Evolutionary conservation across 148 eudicot species (phyloP), one percentile per base, ranked within the genome.

Genomic region (Nyssa sinensis): DNA sequence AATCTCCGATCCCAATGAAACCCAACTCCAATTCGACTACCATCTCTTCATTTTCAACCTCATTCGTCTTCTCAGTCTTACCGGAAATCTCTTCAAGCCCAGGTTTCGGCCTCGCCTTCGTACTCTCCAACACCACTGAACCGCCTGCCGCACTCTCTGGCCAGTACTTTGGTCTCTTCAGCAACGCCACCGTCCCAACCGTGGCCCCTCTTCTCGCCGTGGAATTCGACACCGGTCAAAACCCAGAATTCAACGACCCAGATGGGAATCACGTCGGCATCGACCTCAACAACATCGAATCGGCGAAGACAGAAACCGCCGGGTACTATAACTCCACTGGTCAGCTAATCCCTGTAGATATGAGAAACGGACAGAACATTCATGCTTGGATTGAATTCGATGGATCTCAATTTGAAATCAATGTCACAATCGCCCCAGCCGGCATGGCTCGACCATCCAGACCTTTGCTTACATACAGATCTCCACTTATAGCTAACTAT

Each of bases 341-440:
- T 19, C 64, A 49, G 17, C 63, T 81, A 14, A 62, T 80, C 1
- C 74, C 84, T 10, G 31, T 86, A 1, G 34, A 72, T 31, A 84
- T 86, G 90, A 72, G 85, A 4, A 79, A 71, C 39, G 90, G 90
- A 25, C 85, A 80, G 79, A 86, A 86, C 63, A 49, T 86, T 1
- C 87, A 81, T n/a, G 90, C 77, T 25, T 86, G 90, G 90, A 82
- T 86, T 25, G 90, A 86, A 32, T 84, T 86, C 57, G 65, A 78
- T 24, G 90, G 90, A 3, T 47, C 84, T 17, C 35, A 44, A 2
- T 75, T 41, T 9, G 80, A 84, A 66, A 72, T 86, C 34, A 84
- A 84, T 37, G 85, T 86, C 24, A 86, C 87, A 2, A 75, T 86
- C 33, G 84, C 87, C 27, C 90, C 87, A 0, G 77, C 64, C 5